These are phyloP conservation scores for Cryptococcus neoformans DNA, from an alignment of 1,284 basidiomycete genomes.

Conservation along the genomic window DNA sequence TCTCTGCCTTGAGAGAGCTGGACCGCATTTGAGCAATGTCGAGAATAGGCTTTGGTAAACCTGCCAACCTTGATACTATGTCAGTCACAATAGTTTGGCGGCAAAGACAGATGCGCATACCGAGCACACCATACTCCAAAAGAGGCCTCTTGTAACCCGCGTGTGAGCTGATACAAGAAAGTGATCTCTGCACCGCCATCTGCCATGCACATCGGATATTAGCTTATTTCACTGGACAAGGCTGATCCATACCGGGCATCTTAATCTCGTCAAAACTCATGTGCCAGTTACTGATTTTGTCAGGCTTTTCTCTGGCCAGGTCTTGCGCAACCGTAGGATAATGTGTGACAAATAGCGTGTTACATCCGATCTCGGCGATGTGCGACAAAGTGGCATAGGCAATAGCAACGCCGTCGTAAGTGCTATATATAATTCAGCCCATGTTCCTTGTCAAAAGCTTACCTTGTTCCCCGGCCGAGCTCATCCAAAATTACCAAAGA, in stretches of 20 bases:
- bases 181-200: conserved; percentile 74
- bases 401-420: conserved; percentile 49
- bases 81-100: not conserved
- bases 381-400: conserved; percentile 68
- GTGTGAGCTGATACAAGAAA: conserved; percentile 73
- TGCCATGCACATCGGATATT: conserved; percentile 45
- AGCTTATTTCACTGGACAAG: not conserved
- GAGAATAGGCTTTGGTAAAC: conserved; percentile 66
- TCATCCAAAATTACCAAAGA: conserved; percentile 82
- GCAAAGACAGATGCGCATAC: conserved; percentile 13
- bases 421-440: conserved; percentile 17
- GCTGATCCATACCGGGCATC: conserved; percentile 19
- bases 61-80: conserved; percentile 57
- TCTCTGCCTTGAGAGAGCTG: conserved; percentile 55
- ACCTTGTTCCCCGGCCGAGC: conserved; percentile 45
- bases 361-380: conserved; percentile 64
- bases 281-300: conserved; percentile 66
- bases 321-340: conserved; percentile 62
- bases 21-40: conserved; percentile 59
- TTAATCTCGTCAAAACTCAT: conserved; percentile 68
- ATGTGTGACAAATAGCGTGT: conserved; percentile 91
- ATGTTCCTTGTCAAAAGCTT: not conserved
- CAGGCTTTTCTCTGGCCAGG: conserved; percentile 56
- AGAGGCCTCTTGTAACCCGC: conserved; percentile 72
- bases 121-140: conserved; percentile 88